Percentiles rank a stretch among this genome's conserved stretches.
These are phyloP conservation scores for carrot (Daucus carota) DNA, from an alignment of 129 eudicot species.

Conservation along the genomic window DH1_v3.0 NC_030386.2:14613501-14614000, in stretches of 20 bases:
- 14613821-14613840: conserved; percentile 56
- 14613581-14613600: conserved; percentile 67
- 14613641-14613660: conserved; percentile 48
- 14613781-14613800: conserved; percentile 65
- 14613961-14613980: conserved; percentile 65
- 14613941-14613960: conserved; percentile 60
- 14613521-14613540: conserved; percentile 76
- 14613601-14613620: conserved; percentile 68
- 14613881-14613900: conserved; percentile 49
- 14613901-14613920: conserved; percentile 38
- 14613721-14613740: conserved; percentile 49
- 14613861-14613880: conserved; percentile 40
- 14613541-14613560: conserved; percentile 58
- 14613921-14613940: conserved; percentile 55
- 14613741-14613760: conserved; percentile 56
- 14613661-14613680: conserved; percentile 32
- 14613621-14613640: conserved; percentile 66
- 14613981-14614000: conserved; percentile 48
- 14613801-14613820: conserved; percentile 63
- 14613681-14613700: conserved; percentile 65
- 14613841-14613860: conserved; percentile 44
- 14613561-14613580: conserved; percentile 85
- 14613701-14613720: conserved; percentile 45
- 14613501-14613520: conserved; percentile 48
- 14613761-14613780: conserved; percentile 49